Percentiles rank a stretch among this genome's conserved stretches.
Conservation (phyloP, 148 eudicot genomes). For the Rhododendron williamsianum region DNA sequence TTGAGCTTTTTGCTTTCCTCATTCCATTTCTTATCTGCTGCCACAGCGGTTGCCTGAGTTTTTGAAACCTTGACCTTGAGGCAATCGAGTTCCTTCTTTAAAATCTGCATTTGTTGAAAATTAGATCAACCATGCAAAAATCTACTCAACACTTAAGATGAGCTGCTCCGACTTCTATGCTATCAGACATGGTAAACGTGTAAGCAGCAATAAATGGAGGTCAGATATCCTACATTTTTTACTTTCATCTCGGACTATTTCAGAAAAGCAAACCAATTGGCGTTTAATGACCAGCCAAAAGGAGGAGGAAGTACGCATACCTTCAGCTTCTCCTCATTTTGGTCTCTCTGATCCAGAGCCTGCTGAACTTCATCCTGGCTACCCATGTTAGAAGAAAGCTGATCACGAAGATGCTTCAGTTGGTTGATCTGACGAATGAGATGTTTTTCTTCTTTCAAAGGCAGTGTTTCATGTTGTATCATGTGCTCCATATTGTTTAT, state of each 20-base stretch:
- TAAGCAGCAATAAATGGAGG: not conserved
- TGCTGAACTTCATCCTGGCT: constrained; percentile 65
- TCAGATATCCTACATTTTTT: not conserved
- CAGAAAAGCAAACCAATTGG: not conserved
- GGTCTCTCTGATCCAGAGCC: constrained; percentile 58
- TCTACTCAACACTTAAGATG: not conserved
- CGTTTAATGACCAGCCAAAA: not conserved
- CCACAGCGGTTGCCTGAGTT: constrained; percentile 39
- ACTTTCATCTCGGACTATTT: not conserved
- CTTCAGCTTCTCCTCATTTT: constrained; percentile 69
- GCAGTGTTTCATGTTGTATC: constrained; percentile 79
- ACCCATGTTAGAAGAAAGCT: constrained; percentile 54
- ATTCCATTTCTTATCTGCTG: constrained; percentile 45
- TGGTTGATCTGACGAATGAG: constrained; percentile 82
- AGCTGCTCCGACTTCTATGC: not conserved
- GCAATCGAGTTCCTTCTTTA: constrained; percentile 62
- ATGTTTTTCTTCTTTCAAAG: constrained; percentile 73
- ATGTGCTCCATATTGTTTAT: constrained; percentile 56
- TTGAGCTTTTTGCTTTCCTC: constrained; percentile 41
- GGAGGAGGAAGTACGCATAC: constrained; percentile 23
- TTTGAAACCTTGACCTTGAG: constrained; percentile 45
- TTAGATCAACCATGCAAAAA: not conserved
- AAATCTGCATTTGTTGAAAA: constrained; percentile 35
- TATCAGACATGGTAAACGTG: not conserved
- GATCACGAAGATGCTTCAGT: constrained; percentile 59